Conservation (phyloP, 306 rosid genomes). For the Acacia melanoxylon region DNA sequence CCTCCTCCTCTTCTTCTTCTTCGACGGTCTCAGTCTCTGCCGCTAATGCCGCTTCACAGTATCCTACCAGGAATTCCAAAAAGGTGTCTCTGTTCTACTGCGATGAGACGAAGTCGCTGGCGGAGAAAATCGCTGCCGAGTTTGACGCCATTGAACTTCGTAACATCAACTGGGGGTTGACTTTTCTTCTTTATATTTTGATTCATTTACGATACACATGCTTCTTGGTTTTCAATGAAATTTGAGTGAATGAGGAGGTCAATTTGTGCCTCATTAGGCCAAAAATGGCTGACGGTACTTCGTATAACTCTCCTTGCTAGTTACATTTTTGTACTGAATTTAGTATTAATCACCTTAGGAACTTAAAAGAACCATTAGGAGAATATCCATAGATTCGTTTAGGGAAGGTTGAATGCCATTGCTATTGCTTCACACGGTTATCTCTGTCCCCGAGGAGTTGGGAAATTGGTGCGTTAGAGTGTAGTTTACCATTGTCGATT, state of each 20-base stretch:
- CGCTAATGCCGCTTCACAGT: slow-evolving; percentile 36
- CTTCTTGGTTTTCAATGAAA: background rate
- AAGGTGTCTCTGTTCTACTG: slow-evolving; percentile 80
- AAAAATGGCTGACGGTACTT: background rate
- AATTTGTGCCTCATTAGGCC: slow-evolving; percentile 11
- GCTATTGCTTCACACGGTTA: background rate
- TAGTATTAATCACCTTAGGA: slow-evolving; percentile 3
- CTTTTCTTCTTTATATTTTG: background rate
- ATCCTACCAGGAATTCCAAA: slow-evolving; percentile 47
- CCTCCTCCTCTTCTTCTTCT: slow-evolving; percentile 45
- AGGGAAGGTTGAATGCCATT: background rate
- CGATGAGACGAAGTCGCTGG: slow-evolving; percentile 79
- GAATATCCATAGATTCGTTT: background rate
- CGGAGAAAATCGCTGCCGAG: slow-evolving; percentile 69
- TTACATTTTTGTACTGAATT: background rate
- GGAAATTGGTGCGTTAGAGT: background rate
- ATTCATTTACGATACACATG: background rate
- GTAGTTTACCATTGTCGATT: background rate
- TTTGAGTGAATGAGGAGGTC: background rate
- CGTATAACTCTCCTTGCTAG: background rate
- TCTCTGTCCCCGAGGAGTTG: background rate
- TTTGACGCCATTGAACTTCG: slow-evolving; percentile 79
- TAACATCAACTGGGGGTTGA: slow-evolving; percentile 72
- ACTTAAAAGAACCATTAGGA: slow-evolving; percentile 20
- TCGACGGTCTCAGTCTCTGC: slow-evolving; percentile 52